Conservation (phyloP, 768 basidiomycete genomes). For the Antrodiella citrinella region DNA sequence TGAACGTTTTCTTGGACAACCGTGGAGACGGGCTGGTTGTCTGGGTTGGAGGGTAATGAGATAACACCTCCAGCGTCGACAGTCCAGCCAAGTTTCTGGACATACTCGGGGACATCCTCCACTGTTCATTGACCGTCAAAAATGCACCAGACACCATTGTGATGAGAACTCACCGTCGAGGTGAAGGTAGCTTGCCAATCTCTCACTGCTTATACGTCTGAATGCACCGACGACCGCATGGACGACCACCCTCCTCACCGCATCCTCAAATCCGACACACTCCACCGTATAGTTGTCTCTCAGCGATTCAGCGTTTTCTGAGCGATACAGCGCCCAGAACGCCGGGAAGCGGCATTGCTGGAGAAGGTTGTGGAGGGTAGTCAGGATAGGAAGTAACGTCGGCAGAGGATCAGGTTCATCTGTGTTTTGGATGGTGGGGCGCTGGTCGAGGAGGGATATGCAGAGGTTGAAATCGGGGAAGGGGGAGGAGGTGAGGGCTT, state of each 20-base stretch:
- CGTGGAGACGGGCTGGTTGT: conserved; percentile 82
- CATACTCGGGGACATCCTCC: conserved; percentile 47
- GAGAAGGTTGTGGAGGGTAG: conserved; percentile 59
- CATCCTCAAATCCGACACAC: conserved; percentile 73
- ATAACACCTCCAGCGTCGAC: conserved; percentile 50
- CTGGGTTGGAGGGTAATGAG: conserved; percentile 69
- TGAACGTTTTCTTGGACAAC: conserved; percentile 79
- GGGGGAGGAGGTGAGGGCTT: conserved; percentile 77
- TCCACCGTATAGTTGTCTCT: conserved; percentile 86
- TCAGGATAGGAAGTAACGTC: conserved; percentile 57
- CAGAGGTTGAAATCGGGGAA: conserved; percentile 93
- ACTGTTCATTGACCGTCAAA: conserved; percentile 34
- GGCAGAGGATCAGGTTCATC: conserved; percentile 83
- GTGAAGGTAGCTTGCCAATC: conserved; percentile 67
- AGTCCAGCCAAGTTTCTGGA: conserved; percentile 61
- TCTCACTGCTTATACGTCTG: conserved; percentile 56
- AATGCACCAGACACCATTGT: too few relatives aligned
- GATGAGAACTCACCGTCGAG: conserved; percentile 40
- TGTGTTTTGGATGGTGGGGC: conserved; percentile 40
- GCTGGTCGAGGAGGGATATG: conserved; percentile 84
- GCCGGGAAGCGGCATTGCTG: conserved; percentile 82
- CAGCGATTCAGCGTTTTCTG: conserved; percentile 58
- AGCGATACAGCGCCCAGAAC: conserved; percentile 75
- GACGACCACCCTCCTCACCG: conserved; percentile 70
- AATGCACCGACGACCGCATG: conserved; percentile 75